These are phyloP conservation scores for Pecoramyces ruminantium DNA, from an alignment of 192 early-diverging fungal genomes.

Conservation along the genomic window DNA sequence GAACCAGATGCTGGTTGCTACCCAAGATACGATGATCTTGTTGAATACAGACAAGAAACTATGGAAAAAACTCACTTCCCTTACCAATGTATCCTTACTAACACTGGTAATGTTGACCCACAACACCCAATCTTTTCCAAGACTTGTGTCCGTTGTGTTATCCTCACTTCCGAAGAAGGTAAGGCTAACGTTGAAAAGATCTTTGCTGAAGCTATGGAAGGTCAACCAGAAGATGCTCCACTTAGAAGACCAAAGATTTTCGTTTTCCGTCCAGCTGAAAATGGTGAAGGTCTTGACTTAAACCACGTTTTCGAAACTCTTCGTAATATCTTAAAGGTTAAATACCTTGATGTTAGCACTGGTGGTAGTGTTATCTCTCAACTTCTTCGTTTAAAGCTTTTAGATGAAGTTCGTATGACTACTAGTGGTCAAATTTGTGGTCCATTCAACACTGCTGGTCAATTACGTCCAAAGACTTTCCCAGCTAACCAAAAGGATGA, in stretches of 20 bases:
- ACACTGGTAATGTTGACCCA: neutral
- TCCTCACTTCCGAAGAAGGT: slow-evolving; percentile 1
- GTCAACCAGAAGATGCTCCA: neutral
- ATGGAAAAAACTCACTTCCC: slow-evolving; percentile 5
- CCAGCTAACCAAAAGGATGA: neutral
- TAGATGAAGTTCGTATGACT: slow-evolving; percentile 15
- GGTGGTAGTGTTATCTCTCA: slow-evolving; percentile 11
- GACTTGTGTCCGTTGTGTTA: neutral
- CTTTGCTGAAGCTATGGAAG: neutral
- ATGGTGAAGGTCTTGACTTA: neutral
- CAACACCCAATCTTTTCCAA: slow-evolving; percentile 3
- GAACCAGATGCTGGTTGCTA: slow-evolving; percentile 8
- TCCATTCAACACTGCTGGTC: neutral
- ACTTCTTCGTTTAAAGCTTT: slow-evolving; percentile 7
- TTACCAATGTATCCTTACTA: slow-evolving; percentile 4
- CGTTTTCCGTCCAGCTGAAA: neutral
- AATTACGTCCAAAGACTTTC: neutral
- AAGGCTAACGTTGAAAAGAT: slow-evolving; percentile 4
- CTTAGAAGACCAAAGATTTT: neutral
- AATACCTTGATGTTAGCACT: slow-evolving; percentile 11
- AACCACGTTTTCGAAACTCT: neutral
- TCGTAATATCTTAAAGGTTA: neutral
- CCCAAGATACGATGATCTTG: slow-evolving; percentile 9
- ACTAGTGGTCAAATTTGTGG: slow-evolving; percentile 10
- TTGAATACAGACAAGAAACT: slow-evolving; percentile 2